Evolutionary conservation across 2,329 filamentous ascomycete species (phyloP), one percentile per base, ranked within the genome.

Genomic region (Apiospora marii): DNA sequence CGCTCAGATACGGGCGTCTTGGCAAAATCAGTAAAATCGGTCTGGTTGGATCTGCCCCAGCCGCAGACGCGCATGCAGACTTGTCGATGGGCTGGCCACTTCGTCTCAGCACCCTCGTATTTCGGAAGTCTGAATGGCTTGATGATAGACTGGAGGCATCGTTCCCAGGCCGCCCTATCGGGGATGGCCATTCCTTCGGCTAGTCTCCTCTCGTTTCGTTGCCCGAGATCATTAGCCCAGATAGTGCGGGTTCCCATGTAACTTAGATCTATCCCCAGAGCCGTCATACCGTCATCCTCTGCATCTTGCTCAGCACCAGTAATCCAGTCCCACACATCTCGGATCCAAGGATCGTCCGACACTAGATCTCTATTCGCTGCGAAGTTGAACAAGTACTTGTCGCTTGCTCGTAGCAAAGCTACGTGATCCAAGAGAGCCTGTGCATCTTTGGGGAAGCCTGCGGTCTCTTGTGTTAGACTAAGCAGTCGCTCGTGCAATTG

Each of bases 321-420:
- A 68, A 95, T 86, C 87, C 93, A 94, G 67, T 90, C 89, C 94
- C 94, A 97, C n/a, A 93, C 84, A 72, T 93, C 92, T 72, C 91
- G 88, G n/a, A 96, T 84, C 89, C 93, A 94, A 43, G 89, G 89
- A 77, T 95, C 92, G 73, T 94, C 92, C 7, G 87, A 85, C 1
- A 93, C 87, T n/a, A 95, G 88, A 7, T 87, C 83, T 74, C 88
- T 88, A 77, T 96, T 96, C 68, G 85, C 87, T 22, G 83, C 82
- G 73, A 90, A 91, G 77, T 95, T 85, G 74, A 92, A 91, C 0
- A 92, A 82, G 74, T 92, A 92, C 71, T 85, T 87, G 76, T 90
- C 89, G 74, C 88, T 88, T 10, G 90, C 89, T 22, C 91, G 88
- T 49, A 89, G 81, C 13, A 92, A 81, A 85, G 91, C 90, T 4